Evolutionary conservation across 78 protist genomes (phyloP), one percentile per base, ranked within the genome.

Genomic region (Monocercomonoides exilis): DNA sequence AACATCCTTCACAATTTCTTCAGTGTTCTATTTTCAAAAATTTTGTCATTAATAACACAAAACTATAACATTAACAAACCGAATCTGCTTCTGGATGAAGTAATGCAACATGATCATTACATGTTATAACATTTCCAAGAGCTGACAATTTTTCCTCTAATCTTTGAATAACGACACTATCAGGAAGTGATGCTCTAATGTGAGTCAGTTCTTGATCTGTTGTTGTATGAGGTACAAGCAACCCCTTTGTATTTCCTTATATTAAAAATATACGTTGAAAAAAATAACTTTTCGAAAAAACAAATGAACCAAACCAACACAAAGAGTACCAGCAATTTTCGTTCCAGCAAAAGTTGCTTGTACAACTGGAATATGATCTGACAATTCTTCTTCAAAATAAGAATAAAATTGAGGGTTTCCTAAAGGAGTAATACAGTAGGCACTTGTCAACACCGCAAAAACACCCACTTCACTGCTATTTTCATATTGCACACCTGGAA

Each of bases 391-490:
- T 34, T 84, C 87, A 41, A 84, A 88, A 42, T 33, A 2, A 3
- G 88, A 85, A 38, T 84, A 88, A 77, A 88, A 84, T 38, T 82
- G 88, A 63, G 87, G 35, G 33, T 32, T 1, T 44, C 77, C 77
- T 11, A 43, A 11, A 33, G 63, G 84, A 88, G n/a, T 70, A 4
- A 88, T 42, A 38, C 90, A 88, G n/a, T 88, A 88, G 77, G 36
- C 77, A 41, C 84, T 88, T 4, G 90, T 88, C 29, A 88, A 45
- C n/a, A 3, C 5, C 46, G 90, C 81, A 84, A 88, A 88, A 35
- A 5, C 82, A 63, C 90, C 90, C 32, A 88, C 42, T 42, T 88
- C 88, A 34, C 3, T 54, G 81, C 77, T 82, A 79, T 77, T 44
- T 34, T 88, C 88, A 38, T 46, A 87, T 63, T 63, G 77, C n/a